Conservation (phyloP, 2,329 filamentous ascomycete species). For the Fusarium sacchari region DNA sequence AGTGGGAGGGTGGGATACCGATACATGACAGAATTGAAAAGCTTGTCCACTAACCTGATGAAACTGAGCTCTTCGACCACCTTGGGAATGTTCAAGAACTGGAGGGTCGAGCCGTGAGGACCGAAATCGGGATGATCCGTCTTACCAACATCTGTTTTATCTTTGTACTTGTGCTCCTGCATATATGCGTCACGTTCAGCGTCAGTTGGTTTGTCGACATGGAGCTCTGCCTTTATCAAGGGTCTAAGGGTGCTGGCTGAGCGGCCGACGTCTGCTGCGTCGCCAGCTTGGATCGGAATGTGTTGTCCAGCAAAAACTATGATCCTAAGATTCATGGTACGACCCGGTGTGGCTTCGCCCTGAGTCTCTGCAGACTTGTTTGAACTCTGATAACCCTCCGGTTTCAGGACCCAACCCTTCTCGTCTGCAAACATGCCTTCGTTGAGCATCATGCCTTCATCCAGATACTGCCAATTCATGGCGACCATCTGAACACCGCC, state of each 20-base stretch:
- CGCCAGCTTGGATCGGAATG: slow-evolving; percentile 55
- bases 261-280: slow-evolving; percentile 46
- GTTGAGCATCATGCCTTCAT: slow-evolving; percentile 95
- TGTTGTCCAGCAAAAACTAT: slow-evolving; percentile 81
- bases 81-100: slow-evolving; percentile 66
- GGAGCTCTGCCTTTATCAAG: slow-evolving; percentile 81
- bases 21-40: not conserved
- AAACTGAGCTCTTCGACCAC: slow-evolving; percentile 78
- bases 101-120: slow-evolving; percentile 59
- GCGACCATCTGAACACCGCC: slow-evolving; percentile 97
- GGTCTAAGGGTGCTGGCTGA: slow-evolving; percentile 64
- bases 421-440: slow-evolving; percentile 95
- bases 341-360: slow-evolving; percentile 58
- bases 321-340: slow-evolving; percentile 73
- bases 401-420: slow-evolving; percentile 87
- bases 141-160: slow-evolving; percentile 63
- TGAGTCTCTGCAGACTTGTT: slow-evolving; percentile 54
- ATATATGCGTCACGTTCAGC: slow-evolving; percentile 42
- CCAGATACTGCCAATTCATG: slow-evolving; percentile 96
- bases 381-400: slow-evolving; percentile 72
- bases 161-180: slow-evolving; percentile 68
- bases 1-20: not conserved
- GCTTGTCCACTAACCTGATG: slow-evolving; percentile 66
- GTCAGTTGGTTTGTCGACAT: slow-evolving; percentile 72
- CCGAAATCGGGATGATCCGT: slow-evolving; percentile 74